Evolutionary conservation across 345 rosid genomes (phyloP).

Genomic region (Salix koriyanagi): DNA sequence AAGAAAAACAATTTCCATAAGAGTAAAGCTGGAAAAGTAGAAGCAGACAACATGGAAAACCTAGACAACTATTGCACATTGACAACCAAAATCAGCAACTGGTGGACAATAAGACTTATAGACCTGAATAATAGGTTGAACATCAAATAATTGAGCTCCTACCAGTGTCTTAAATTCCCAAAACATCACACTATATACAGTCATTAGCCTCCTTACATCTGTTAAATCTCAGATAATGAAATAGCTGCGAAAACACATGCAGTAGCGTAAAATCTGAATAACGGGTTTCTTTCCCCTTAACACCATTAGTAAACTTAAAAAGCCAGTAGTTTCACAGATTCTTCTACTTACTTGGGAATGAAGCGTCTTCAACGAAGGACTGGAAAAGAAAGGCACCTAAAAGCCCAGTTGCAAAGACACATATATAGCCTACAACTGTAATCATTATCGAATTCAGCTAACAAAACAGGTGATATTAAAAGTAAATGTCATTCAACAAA

Average conservation of each 20-base stretch:
- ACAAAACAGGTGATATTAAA: conserved; percentile 1
- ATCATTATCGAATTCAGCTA: conserved; percentile 12
- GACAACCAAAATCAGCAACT: not conserved
- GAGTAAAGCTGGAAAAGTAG: not conserved
- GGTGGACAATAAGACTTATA: not conserved
- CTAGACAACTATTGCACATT: not conserved
- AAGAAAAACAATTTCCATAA: conserved; percentile 10
- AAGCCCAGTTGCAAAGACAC: conserved; percentile 79
- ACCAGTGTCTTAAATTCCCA: no score
- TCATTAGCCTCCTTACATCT: not conserved
- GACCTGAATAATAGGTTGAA: not conserved
- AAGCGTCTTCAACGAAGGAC: conserved; percentile 48
- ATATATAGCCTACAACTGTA: conserved; percentile 63
- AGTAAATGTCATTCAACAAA: not conserved
- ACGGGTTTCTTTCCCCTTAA: not conserved
- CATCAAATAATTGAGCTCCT: not conserved
- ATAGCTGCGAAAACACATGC: not conserved
- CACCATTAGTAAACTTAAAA: not conserved
- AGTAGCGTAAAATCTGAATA: conserved; percentile 5
- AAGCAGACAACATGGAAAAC: not conserved
- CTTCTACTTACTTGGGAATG: conserved; percentile 71
- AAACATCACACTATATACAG: no score
- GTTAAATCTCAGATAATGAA: not conserved
- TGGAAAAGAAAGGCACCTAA: conserved; percentile 71
- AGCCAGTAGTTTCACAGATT: not conserved